Evolutionary conservation across 2,329 filamentous ascomycete genomes (phyloP).

Genomic region (Penicillium sp.): DNA sequence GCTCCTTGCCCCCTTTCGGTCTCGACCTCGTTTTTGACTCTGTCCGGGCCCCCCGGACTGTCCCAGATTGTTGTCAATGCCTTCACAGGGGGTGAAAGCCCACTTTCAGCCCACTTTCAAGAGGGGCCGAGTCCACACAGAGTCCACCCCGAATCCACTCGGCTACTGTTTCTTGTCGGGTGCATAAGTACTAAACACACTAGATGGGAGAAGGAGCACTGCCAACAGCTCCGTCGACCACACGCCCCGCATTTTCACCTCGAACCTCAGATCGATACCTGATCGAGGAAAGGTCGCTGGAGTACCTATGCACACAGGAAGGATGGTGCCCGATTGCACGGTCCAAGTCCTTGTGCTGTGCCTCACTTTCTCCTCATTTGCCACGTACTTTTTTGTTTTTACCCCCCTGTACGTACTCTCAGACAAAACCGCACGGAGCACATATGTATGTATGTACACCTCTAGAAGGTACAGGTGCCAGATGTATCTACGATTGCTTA

Average conservation of each 20-base stretch:
- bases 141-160: constrained; percentile 6
- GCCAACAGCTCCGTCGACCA: background rate
- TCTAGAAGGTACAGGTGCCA: background rate
- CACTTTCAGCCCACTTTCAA: background rate
- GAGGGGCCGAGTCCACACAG: background rate
- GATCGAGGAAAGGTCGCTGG: constrained; percentile 15
- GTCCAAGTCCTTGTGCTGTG: background rate
- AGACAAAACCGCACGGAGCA: background rate
- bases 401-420: too few relatives aligned
- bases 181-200: constrained; percentile 5
- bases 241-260: constrained; percentile 22
- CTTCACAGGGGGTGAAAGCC: background rate
- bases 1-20: background rate
- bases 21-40: constrained; percentile 1
- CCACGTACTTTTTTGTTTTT: background rate
- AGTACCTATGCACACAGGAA: constrained; percentile 14
- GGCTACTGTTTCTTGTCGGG: constrained; percentile 3
- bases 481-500: background rate
- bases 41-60: background rate
- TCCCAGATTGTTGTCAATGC: background rate
- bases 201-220: background rate
- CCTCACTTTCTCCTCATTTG: constrained; percentile 4
- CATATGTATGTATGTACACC: background rate
- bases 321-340: constrained; percentile 18
- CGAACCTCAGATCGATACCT: constrained; percentile 19